Evolutionary conservation across 176 grass and related monocot species (phyloP), one percentile per base, ranked within the genome.

Genomic region (Elaeis guineensis): DNA sequence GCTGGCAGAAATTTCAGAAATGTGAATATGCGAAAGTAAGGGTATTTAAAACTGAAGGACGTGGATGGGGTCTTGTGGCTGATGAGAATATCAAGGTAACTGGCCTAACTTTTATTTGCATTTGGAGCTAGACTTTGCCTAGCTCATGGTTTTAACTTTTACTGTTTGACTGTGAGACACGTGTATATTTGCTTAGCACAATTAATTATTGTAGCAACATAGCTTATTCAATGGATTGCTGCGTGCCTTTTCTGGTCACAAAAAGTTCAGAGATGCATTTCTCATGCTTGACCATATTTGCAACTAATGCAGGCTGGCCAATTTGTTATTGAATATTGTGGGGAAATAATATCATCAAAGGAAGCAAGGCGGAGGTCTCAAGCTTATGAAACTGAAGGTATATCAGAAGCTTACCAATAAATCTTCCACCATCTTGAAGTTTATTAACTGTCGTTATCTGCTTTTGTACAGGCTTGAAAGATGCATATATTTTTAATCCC

Each of bases 301-400:
- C 66, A n/a, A 64, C 49, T 17, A 54, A 51, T 80, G 32, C 70
- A 97, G 93, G 84, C 81, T 67, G 93, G 93, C 51, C 81, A 91
- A 65, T 97, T 97, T 85, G 76, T 97, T 80, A 89, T 91, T 6
- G 87, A 97, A 80, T 91, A 97, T 53, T 91, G 93, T 78, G 93
- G 93, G 48, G 93, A 97, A 82, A 83, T 97, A 63, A 97, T 97
- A 90, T 97, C 93, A 67, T 88, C 78, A 79, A 91, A 90, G 75
- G 87, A 88, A 82, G 84, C 93, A 16, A 91, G 83, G 67, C 53
- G 49, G 53, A 73, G 93, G 61, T 88, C 93, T 83, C 84, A 89
- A 69, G 57, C 87, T 75, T 97, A 97, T 49, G 93, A 91, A 70
- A 65, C 76, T 76, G 80, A 87, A 71, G 87, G 93, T 91, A 19